Evolutionary conservation across 2,329 filamentous ascomycete genomes (phyloP), one percentile per base, ranked within the genome.

Genomic region (Beauveria caledonica): DNA sequence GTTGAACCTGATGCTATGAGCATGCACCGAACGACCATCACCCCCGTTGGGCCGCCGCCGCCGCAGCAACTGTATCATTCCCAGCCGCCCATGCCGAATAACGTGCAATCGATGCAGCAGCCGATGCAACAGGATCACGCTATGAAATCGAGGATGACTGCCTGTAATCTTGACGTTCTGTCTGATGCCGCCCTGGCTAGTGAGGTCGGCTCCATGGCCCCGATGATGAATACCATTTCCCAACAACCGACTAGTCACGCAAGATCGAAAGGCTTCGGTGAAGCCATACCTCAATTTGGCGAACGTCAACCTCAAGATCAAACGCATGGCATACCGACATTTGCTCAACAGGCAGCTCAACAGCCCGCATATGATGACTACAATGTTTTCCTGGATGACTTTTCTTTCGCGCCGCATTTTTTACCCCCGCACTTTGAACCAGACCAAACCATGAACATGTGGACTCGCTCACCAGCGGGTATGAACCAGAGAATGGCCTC

Each of bases 161-260:
- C 79, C 2, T 83, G 81, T 66, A 85, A 84, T 64, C 73, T 85
- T 40, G 82, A 85, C 62, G 73, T 85, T 10, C 71, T 85, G 19
- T 85, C 82, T 5, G 81, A 85, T 68, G 82, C 82, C n/a, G 82
- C 82, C 7, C 77, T 83, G 19, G 80, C 79, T n/a, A 81, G 79
- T 61, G 80, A 82, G 64, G 78, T 81, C 25, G 78, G 75, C 62
- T 72, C 76, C n/a, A 78, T 82, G 65, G 79, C 78, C 60, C 74
- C 78, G 23, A 78, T 80, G 70, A 76, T 82, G 65, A 67, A 75
- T 10, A 78, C 78, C 25, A 71, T 80, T 33, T 69, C 63, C 11
- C 78, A 78, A 51, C 72, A 76, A 40, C 68, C 72, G 6, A 64
- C 67, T 13, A 72, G 72, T 9, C 72, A 81, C 40, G 67, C 74